phyloP scores from a whole-genome alignment of 1,284 basidiomycete genomes.

The Takashimella tepidaria region DNA sequence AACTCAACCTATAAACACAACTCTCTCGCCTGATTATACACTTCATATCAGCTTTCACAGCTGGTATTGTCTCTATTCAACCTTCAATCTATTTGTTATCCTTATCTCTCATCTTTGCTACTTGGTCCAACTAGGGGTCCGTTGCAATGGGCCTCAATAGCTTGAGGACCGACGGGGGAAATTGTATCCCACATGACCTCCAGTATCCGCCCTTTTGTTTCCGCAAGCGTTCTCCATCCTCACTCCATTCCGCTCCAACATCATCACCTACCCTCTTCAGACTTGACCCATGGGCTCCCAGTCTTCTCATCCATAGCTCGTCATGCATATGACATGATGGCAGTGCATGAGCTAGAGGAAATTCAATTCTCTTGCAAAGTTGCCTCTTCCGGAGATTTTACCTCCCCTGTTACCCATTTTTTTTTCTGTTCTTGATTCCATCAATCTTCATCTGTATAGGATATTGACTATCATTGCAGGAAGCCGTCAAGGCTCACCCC shows the following conservation, averaged over 20 bases:
- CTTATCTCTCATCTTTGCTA: background rate
- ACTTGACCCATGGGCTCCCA: background rate
- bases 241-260: background rate
- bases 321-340: too few relatives aligned
- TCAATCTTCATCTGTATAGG: too few relatives aligned
- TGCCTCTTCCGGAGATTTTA: slow-evolving; percentile 30
- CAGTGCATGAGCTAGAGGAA: background rate
- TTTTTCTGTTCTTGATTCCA: background rate
- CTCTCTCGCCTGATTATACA: too few relatives aligned
- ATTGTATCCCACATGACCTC: background rate
- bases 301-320: background rate
- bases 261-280: background rate
- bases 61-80: too few relatives aligned
- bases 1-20: too few relatives aligned
- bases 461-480: slow-evolving; percentile 44
- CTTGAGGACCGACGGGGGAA: background rate
- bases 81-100: too few relatives aligned
- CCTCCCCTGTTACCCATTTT: background rate
- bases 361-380: slow-evolving; percentile 17
- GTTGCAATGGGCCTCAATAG: background rate
- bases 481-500: slow-evolving; percentile 69
- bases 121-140: background rate
- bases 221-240: background rate
- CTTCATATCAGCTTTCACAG: too few relatives aligned
- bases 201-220: background rate